Percentiles rank a stretch among this genome's conserved stretches.
phyloP scores from a whole-genome alignment of 2,329 filamentous ascomycete genomes.

The Cladosporium sp. region DNA sequence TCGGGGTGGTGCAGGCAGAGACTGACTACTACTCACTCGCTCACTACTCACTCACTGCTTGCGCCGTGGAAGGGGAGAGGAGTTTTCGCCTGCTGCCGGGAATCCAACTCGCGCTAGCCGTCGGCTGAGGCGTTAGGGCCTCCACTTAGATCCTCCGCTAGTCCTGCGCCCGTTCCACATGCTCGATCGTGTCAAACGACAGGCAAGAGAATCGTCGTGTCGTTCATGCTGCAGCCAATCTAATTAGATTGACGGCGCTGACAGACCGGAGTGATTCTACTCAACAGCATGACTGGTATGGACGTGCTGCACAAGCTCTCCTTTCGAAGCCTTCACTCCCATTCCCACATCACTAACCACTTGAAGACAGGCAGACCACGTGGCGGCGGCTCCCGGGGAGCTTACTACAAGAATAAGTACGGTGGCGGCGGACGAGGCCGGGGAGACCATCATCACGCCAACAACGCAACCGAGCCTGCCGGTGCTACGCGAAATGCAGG shows the following conservation, averaged over 20 bases:
- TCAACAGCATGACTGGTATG: too few species aligned
- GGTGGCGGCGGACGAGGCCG: slow-evolving; percentile 21
- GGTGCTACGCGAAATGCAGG: not conserved
- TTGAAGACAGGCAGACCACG: slow-evolving; percentile 10
- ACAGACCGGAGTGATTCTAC: too few species aligned
- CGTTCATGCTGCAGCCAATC: too few species aligned
- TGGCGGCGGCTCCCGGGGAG: slow-evolving; percentile 25
- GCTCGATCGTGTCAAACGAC: too few species aligned
- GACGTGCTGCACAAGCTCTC: too few species aligned
- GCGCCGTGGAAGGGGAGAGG: too few species aligned
- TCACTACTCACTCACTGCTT: not conserved
- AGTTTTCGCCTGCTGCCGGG: too few species aligned
- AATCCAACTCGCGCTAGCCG: too few species aligned
- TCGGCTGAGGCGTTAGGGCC: too few species aligned
- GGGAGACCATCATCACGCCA: slow-evolving; percentile 5
- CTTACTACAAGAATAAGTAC: slow-evolving; percentile 28
- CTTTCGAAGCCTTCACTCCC: too few species aligned
- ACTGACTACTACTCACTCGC: not conserved
- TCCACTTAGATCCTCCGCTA: slow-evolving; percentile 1
- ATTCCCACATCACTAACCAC: not conserved
- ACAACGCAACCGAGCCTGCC: not conserved
- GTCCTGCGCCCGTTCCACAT: not conserved
- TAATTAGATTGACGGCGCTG: too few species aligned
- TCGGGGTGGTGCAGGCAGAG: slow-evolving; percentile 3
- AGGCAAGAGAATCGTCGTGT: too few species aligned